Base-by-base conservation (phyloP, 352 stramenopile species). In the Phytophthora melonis region DNA sequence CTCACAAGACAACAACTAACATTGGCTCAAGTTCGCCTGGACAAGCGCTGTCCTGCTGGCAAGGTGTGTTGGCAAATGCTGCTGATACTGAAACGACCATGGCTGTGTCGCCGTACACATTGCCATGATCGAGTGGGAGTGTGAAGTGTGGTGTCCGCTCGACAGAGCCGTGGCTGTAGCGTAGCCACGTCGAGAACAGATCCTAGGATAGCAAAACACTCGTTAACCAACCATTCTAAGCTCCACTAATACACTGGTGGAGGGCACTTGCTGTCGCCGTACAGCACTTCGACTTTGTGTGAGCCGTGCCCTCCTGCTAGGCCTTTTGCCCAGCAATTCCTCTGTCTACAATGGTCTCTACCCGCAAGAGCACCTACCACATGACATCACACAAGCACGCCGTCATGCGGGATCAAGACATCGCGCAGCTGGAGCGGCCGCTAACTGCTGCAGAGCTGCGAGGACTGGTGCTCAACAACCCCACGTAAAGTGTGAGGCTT, bases 371-470 rank as follows among this genome's bases (percentile, higher is more conserved):
- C 3, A 18, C 36, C 10, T 43, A 43, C 11, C 36, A 43, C 8
- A 36, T 8, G 32, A 36, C 32, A 1, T 27, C 70, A 19, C 94
- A 94, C 62, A 71, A 72, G 30, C 79, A 84, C 60, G 87, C 86
- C 1, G 78, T 94, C 7, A 45, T 95, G 41, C 83, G 86, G 47
- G 77, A 84, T 18, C 61, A 75, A 19, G 87, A 94, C 47, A 56
- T 94, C 8, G 74, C 79, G 2, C 74, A 90, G 21, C 55, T 93
- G 3, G 78, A 91, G 57, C 76, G 61, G 11, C 45, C 45, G 36
- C 36, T 94, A 4, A 72, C 82, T 0, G 11, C 34, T 7, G 39
- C 67, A 1, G 57, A 91, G 63, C 70, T 91, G 2, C 70, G 43
- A 19, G 53, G 58, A 4, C 49, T 78, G 25, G 23, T 82, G 19